These are phyloP conservation scores for Arabis alpina DNA, from an alignment of 345 rosid genomes.

Conservation along the genomic window DNA sequence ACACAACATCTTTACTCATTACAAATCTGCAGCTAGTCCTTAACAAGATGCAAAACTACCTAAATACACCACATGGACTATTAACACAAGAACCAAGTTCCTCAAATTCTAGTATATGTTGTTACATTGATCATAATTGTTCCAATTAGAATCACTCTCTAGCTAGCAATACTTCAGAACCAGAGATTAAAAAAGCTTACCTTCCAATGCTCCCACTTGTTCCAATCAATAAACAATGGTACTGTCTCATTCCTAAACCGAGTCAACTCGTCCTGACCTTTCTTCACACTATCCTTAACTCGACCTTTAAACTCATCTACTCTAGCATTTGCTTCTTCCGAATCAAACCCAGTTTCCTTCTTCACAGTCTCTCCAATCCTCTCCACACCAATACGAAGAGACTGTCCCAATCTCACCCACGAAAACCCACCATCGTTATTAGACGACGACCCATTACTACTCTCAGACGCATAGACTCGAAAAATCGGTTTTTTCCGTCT, in stretches of 20 bases:
- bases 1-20: conserved; percentile 30
- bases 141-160: background rate
- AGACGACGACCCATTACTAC: conserved; percentile 48
- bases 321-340: conserved; percentile 51
- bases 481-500: conserved; percentile 44
- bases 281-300: conserved; percentile 47
- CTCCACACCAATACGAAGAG: conserved; percentile 57
- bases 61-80: background rate
- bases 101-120: background rate
- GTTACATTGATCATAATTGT: conserved; percentile 3
- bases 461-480: conserved; percentile 56
- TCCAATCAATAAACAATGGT: conserved; percentile 74
- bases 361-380: conserved; percentile 62
- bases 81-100: background rate
- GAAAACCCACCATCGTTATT: conserved; percentile 50
- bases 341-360: conserved; percentile 74
- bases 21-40: background rate
- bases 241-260: conserved; percentile 58
- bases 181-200: conserved; percentile 42
- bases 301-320: conserved; percentile 49
- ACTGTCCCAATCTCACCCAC: conserved; percentile 56
- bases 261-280: conserved; percentile 51
- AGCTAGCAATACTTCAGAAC: conserved; percentile 5
- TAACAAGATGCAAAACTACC: background rate
- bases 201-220: conserved; percentile 86